phyloP scores from a whole-genome alignment of 2,329 filamentous ascomycete genomes.

The Paecilomyces dactylethromorphus region DNA sequence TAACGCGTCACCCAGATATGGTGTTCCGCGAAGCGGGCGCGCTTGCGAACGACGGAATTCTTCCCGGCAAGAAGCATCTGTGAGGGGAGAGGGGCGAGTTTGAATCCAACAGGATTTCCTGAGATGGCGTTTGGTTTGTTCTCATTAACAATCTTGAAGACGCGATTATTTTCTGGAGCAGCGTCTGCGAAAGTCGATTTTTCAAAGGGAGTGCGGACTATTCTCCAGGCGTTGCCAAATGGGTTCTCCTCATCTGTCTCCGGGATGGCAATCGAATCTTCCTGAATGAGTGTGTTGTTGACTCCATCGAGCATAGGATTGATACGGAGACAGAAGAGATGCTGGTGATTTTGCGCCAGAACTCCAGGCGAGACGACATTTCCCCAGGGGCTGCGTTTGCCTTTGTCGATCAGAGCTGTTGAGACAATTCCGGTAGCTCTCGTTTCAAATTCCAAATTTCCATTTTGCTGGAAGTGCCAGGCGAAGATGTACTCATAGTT shows the following conservation, averaged over 20 bases:
- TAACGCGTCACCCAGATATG: slow-evolving; percentile 49
- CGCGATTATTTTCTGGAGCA: slow-evolving; percentile 32
- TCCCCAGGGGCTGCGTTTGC: slow-evolving; percentile 49
- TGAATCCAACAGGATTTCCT: slow-evolving; percentile 47
- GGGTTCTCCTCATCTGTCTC: slow-evolving; percentile 52
- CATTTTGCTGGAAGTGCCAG: slow-evolving; percentile 59
- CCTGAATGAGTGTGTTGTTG: slow-evolving; percentile 48
- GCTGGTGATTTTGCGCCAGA: slow-evolving; percentile 64
- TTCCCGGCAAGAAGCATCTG: slow-evolving; percentile 51
- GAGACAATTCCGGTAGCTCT: slow-evolving; percentile 62
- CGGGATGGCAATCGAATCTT: slow-evolving; percentile 47
- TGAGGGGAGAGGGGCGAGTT: slow-evolving; percentile 46
- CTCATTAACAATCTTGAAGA: slow-evolving; percentile 54
- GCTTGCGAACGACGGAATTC: slow-evolving; percentile 44
- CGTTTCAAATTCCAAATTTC: slow-evolving; percentile 55
- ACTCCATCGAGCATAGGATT: slow-evolving; percentile 58
- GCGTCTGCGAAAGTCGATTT: slow-evolving; percentile 40
- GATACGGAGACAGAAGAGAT: slow-evolving; percentile 60
- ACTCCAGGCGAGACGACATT: slow-evolving; percentile 60
- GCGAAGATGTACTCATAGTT: slow-evolving; percentile 68
- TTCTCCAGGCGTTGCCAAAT: slow-evolving; percentile 54
- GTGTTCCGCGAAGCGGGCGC: slow-evolving; percentile 45
- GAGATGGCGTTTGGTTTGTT: slow-evolving; percentile 45
- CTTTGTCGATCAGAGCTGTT: slow-evolving; percentile 53
- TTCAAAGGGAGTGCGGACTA: slow-evolving; percentile 44